A percentile compares a stretch with the other conserved stretches of the same genome.
Conservation (phyloP, 1,284 basidiomycete species). For the Neotropicomus parvogracilis region DNA sequence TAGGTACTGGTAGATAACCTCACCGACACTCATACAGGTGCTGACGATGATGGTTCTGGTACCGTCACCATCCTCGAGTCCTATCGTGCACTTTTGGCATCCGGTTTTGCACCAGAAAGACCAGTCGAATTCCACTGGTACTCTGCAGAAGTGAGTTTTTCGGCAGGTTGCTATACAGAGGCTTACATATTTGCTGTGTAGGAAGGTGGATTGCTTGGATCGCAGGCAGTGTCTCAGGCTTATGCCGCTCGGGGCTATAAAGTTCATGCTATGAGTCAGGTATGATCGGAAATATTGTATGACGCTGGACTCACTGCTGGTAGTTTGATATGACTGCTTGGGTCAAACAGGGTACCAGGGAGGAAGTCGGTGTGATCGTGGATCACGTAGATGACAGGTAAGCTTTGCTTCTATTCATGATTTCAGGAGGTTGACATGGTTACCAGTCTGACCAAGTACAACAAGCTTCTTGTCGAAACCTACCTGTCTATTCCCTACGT, state of each 20-base stretch:
- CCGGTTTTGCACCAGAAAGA: constrained; percentile 72
- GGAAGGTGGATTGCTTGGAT: constrained; percentile 94
- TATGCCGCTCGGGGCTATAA: constrained; percentile 66
- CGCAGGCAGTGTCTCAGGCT: constrained; percentile 81
- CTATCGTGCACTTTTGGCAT: constrained; percentile 78
- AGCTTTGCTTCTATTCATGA: constrained; percentile 12
- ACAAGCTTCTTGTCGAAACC: constrained; percentile 69
- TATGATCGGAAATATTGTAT: constrained; percentile 30
- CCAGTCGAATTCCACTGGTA: constrained; percentile 97
- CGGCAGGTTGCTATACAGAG: neutral
- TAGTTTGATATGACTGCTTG: constrained; percentile 96
- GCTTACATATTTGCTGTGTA: constrained; percentile 32
- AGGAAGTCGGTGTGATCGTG: constrained; percentile 87
- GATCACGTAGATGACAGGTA: constrained; percentile 79
- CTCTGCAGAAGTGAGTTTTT: constrained; percentile 69
- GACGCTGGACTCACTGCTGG: constrained; percentile 3
- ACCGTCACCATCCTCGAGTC: constrained; percentile 90
- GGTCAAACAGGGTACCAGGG: constrained; percentile 85
- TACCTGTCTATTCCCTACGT: constrained; percentile 81
- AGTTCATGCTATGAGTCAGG: constrained; percentile 88
- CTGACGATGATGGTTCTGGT: constrained; percentile 90
- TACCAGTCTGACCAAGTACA: constrained; percentile 70
- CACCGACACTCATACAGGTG: constrained; percentile 42
- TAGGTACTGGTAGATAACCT: constrained; percentile 1
- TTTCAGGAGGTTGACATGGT: constrained; percentile 1